Base-by-base conservation (phyloP, 768 basidiomycete genomes). In the Coprinellus micaceus region DNA sequence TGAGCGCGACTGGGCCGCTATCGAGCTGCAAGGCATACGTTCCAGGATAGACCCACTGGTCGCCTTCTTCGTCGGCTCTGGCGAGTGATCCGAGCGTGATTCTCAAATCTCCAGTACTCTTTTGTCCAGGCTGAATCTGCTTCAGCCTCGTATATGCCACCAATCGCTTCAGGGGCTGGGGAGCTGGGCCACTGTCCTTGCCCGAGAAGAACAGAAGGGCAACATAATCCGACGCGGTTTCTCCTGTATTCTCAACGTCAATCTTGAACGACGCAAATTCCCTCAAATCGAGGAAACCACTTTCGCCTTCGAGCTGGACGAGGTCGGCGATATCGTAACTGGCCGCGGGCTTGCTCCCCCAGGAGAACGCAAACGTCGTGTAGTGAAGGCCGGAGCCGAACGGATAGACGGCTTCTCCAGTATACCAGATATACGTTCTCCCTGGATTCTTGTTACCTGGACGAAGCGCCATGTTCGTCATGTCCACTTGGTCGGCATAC, bases 371-470 rank as follows among this genome's bases (percentile, higher is more conserved):
- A 67, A 84, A 83, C 5, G 69, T 77, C 3, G 82, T 83, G 67
- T 74, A 83, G 63, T 82, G 81, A 49, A 82, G 67, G 19, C 82
- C 83, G 51, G 73, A 72, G 17, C 82, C 83, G 60, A 82, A 83
- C 53, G 77, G 74, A 63, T 74, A 81, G 19, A 82, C 71, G n/a
- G 81, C 76, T 15, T 71, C 71, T 13, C 74, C 80, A 22, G 70
- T 72, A 69, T 76, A 83, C 82, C 82, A 85, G 59, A 77, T 81
- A 67, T 83, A 83, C 9, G 82, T 83, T 30, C 82, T 74, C 11
- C 82, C 82, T 0, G 82, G 82, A 59, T 75, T 80, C 46, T 70
- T 71, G 28, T 66, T 60, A 61, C 72, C 76, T 6, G 82, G 79
- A 21, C 78, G 81, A 36, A 83, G 66, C 2, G 64, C 70, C 82